phyloP scores from a whole-genome alignment of 2,329 filamentous ascomycete species.

The Fonsecaea pedrosoi region DNA sequence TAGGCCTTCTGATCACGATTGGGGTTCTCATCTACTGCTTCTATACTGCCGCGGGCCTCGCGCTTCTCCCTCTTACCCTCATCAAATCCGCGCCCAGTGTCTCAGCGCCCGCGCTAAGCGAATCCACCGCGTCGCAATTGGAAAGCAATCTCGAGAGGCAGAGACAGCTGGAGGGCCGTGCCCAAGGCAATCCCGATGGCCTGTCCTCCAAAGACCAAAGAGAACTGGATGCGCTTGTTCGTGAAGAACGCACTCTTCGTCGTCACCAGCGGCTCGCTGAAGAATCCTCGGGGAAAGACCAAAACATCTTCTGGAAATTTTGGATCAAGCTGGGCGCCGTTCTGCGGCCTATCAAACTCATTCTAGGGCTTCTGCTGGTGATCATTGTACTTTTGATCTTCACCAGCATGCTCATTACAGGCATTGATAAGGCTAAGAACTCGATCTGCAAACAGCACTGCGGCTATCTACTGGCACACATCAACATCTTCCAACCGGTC shows the following conservation, averaged over 20 bases:
- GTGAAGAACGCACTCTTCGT: conserved; percentile 90
- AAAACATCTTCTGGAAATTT: conserved; percentile 62
- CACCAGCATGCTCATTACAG: conserved; percentile 92
- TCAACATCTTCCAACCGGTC: conserved; percentile 92
- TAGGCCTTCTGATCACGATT: conserved; percentile 86
- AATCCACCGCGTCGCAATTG: conserved; percentile 78
- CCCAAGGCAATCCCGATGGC: conserved; percentile 73
- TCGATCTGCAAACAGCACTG: conserved; percentile 89
- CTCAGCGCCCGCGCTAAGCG: conserved; percentile 78
- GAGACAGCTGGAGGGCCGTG: conserved; percentile 86
- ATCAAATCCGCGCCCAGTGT: conserved; percentile 91
- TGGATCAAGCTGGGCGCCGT: conserved; percentile 84
- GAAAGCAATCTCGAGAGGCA: conserved; percentile 90
- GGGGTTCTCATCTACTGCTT: conserved; percentile 85
- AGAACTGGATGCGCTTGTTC: conserved; percentile 82
- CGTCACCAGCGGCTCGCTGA: conserved; percentile 86
- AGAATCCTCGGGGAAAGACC: conserved; percentile 74
- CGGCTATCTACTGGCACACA: conserved; percentile 86
- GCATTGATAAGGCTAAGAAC: conserved; percentile 95
- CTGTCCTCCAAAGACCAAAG: conserved; percentile 85
- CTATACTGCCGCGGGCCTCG: conserved; percentile 88
- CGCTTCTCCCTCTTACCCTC: conserved; percentile 84
- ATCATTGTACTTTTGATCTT: conserved; percentile 77
- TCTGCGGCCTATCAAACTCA: conserved; percentile 85
- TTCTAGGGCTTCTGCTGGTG: conserved; percentile 81